Evolutionary conservation across 2,329 filamentous ascomycete genomes (phyloP), one percentile per base, ranked within the genome.

Genomic region (Apiospora hydei): DNA sequence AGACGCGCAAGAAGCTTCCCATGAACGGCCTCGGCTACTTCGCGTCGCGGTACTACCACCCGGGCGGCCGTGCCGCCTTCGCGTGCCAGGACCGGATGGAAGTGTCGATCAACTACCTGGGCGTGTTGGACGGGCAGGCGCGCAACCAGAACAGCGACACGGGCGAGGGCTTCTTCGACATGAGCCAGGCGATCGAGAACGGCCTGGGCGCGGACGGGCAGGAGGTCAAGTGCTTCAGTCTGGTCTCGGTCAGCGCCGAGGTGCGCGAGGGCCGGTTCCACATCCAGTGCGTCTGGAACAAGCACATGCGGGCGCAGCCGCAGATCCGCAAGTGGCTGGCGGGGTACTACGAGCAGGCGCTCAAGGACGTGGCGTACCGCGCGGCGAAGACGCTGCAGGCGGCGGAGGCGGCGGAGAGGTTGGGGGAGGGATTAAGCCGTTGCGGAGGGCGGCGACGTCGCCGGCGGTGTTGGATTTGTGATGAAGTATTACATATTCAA

Each of bases 1-100:
- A 71, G 43, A 44, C 47, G 3, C 70, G 70, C 66, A 68, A 71
- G 64, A 69, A 68, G 66, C 67, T 71, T 4, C 70, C 70, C 7
- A 69, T 69, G 64, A 71, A 71, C 38, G 70, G 70, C 38, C 70
- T 68, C 34, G 70, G 64, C 11, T 71, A 71, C 18, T 71, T 71
- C 38, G 70, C 70, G 21, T 71, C 70, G 34, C 66, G 70, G 16
- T 71, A 69, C 49, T 61, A 69, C 49, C 64, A 71, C 61, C 70
- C 61, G 8, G 70, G 38, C 14, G 64, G 70, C 24, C 64, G 46
- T n/a, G 30, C 66, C 26, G 64, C 64, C 3, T 69, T 71, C 38
- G 64, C 47, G 34, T 51, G 70, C 14, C 64, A 71, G 24, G 70
- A 71, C 43, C 18, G 44, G 4, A 69, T 71, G 64, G 70, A 71